Base-by-base conservation (phyloP, 208 protist genomes). In the Blechomonas ayalai region DNA sequence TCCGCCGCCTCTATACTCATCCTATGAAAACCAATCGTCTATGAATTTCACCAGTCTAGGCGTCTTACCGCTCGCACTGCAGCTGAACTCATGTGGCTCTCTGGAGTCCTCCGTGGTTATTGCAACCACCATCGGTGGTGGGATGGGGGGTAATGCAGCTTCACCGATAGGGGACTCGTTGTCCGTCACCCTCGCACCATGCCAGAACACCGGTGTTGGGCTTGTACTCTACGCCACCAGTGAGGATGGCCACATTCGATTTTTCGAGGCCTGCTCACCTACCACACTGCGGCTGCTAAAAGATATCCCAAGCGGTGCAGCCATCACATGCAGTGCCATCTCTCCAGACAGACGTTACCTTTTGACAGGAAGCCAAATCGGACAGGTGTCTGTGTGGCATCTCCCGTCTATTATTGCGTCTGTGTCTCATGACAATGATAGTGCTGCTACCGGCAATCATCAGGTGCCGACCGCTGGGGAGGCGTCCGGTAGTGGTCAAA, bases 21-120 rank as follows among this genome's bases (percentile, higher is more conserved):
- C 69, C 12, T 87, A 79, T 52, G 82, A 87, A 45, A 84, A 75
- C 37, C 63, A 69, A 33, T 70, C 62, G 25, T 70, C 70, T 8
- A 91, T 87, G 73, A 91, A 87, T 52, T 67, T 91, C 33, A 91
- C 82, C 2, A 90, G 82, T 54, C 54, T 90, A 4, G 76, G 77
- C 12, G 62, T 50, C 38, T 76, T 90, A 23, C 76, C 67, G 1
- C 51, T 90, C 10, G 10, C 41, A 19, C 39, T 4, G 8, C 29
- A 7, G 7, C 48, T 22, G 33, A 48, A 37, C 23, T 37, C 15
- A 5, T 52, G 37, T 24, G 24, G 31, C 7, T 59, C 49, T 6
- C 47, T n/a, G 19, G 54, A 18, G 27, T 56, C 48, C 48, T 23
- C 59, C 3, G 44, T 59, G 28, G 46, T 31, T 19, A 41, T 26